Conservation (phyloP, 192 early-diverging fungal species). For the Rhizoclosmatium sp. region DNA sequence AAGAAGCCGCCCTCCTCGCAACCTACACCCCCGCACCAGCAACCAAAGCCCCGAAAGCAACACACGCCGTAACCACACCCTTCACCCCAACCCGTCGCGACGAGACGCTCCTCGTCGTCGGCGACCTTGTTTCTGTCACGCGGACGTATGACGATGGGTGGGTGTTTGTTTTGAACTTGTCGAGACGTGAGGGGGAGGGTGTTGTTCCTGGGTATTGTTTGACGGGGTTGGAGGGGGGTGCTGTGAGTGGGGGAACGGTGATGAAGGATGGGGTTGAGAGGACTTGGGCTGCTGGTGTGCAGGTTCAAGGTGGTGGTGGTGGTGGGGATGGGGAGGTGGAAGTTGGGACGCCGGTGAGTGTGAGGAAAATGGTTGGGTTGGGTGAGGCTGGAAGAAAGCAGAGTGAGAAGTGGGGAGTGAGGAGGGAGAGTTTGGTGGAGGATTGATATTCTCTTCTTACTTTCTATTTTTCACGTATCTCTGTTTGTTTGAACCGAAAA, state of each 20-base stretch:
- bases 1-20: background rate
- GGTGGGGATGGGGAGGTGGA: no score
- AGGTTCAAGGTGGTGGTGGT: background rate
- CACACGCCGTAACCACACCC: background rate
- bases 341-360: no score
- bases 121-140: background rate
- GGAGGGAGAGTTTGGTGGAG: no score
- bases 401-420: no score
- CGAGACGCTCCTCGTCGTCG: background rate
- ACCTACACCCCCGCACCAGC: background rate
- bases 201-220: slow-evolving; percentile 1
- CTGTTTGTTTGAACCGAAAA: no score
- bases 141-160: background rate
- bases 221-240: background rate
- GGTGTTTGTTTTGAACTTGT: background rate
- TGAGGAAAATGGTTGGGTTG: no score
- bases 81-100: background rate
- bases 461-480: no score
- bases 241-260: background rate
- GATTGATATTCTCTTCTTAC: no score
- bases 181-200: background rate
- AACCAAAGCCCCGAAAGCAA: background rate
- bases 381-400: no score
- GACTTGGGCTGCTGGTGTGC: background rate
- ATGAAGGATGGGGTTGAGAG: background rate